A percentile compares a stretch with the other conserved stretches of the same genome.
Evolutionary conservation across 345 rosid genomes (phyloP).

Genomic region (Geranium brycei): DNA sequence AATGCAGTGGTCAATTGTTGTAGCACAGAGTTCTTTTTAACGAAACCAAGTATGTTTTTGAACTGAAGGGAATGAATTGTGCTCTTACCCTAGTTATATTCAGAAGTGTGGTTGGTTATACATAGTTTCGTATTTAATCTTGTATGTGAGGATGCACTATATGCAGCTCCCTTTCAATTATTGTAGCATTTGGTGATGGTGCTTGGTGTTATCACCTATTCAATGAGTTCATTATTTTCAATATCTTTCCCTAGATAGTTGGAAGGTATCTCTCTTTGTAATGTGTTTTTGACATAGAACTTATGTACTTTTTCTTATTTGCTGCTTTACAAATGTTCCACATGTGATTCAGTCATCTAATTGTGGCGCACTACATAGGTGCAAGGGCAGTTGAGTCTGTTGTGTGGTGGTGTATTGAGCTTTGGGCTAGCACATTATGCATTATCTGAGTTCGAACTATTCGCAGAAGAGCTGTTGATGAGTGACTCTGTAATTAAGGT

Average conservation of each 20-base stretch:
- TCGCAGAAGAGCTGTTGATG: slow-evolving; percentile 95
- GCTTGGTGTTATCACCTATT: background rate
- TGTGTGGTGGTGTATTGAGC: slow-evolving; percentile 64
- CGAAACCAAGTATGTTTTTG: too few relatives aligned
- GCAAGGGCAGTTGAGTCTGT: slow-evolving; percentile 84
- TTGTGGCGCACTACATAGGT: slow-evolving; percentile 40
- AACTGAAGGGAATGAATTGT: too few relatives aligned
- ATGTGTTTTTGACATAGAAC: background rate
- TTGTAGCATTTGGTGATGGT: background rate
- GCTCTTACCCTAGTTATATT: background rate
- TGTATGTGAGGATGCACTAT: background rate
- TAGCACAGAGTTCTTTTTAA: too few relatives aligned
- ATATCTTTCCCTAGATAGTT: background rate
- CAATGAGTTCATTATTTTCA: background rate
- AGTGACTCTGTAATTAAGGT: slow-evolving; percentile 89
- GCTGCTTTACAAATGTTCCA: background rate
- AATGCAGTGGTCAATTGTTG: too few relatives aligned
- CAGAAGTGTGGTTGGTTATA: background rate
- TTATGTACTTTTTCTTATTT: background rate
- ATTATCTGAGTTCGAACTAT: slow-evolving; percentile 84
- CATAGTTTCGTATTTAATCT: background rate
- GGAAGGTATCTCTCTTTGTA: background rate
- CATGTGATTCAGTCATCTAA: slow-evolving; percentile 8
- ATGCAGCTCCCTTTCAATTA: background rate
- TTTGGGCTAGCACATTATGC: slow-evolving; percentile 86